Evolutionary conservation across 2,329 filamentous ascomycete species (phyloP).

Genomic region (Stachybotrys elegans): DNA sequence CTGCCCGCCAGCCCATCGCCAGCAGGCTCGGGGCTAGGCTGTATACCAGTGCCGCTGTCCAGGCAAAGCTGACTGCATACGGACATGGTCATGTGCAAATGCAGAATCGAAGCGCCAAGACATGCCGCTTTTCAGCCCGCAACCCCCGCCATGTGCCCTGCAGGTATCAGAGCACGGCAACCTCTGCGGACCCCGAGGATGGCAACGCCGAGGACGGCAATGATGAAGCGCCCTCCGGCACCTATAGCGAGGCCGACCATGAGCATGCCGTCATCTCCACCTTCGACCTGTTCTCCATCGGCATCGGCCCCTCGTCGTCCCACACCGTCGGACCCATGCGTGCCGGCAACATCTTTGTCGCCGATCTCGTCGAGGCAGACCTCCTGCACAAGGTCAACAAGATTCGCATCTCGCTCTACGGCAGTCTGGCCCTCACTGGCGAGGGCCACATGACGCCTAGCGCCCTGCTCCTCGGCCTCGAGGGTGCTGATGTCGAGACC

Average conservation of each 20-base stretch:
- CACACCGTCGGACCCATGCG: conserved; percentile 49
- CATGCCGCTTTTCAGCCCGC: too few relatives aligned
- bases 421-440: conserved; percentile 44
- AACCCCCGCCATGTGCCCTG: too few relatives aligned
- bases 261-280: conserved; percentile 49
- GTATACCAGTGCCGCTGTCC: too few relatives aligned
- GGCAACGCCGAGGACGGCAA: conserved; percentile 15
- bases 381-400: conserved; percentile 39
- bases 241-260: conserved; percentile 43
- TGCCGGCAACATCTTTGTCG: conserved; percentile 45
- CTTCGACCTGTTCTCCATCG: conserved; percentile 47
- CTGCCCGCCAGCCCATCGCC: too few relatives aligned
- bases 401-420: conserved; percentile 44
- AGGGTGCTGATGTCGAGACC: conserved; percentile 43
- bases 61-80: too few relatives aligned
- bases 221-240: conserved; percentile 27
- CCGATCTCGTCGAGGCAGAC: conserved; percentile 39
- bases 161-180: not conserved
- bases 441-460: conserved; percentile 49
- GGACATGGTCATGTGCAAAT: too few relatives aligned
- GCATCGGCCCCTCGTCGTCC: conserved; percentile 46
- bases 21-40: too few relatives aligned
- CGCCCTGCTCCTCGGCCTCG: conserved; percentile 42
- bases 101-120: too few relatives aligned
- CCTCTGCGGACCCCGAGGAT: too few relatives aligned